Base-by-base conservation (phyloP, 345 rosid genomes). In the Noccaea bulbosa region DNA sequence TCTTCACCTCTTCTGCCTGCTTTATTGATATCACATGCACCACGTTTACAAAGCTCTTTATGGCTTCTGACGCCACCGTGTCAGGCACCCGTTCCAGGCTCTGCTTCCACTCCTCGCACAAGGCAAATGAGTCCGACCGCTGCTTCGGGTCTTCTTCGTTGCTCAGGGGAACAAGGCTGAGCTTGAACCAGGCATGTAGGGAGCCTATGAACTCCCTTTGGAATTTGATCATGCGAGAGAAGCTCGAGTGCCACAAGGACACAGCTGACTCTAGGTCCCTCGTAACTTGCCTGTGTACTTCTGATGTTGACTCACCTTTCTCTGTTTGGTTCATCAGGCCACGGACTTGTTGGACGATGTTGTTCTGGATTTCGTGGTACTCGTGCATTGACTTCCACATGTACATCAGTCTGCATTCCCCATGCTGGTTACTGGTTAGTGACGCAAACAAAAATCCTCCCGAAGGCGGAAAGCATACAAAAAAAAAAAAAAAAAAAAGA, bases 371-470 rank as follows among this genome's bases (percentile, higher is more conserved):
- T 75, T 90, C 96, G 66, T 93, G 98, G 81, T 75, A 83, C 69
- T 86, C 88, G 67, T 93, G 83, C 98, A 90, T 90, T 33, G 89
- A 83, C 71, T 62, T 85, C 98, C 98, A 93, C 98, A 93, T 90
- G 75, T 86, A 88, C 98, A 86, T 87, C 69, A 90, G 83, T 69
- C 98, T 93, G 92, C 77, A 81, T 69, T 59, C 20, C 20, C 33
- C 48, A 43, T 43, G 47, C 8, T 44, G 8, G 14, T 34, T 27
- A 3, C 30, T 27, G 22, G 34, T 69, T 55, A 69, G 35, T 44
- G 53, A 67, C 44, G 8, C 59, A 32, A 16, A 54, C 35, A 27
- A 12, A 22, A 20, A 20, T 16, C 27, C 40, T 30, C 39, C 39
- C 24, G 10, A 20, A 20, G 2, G 22, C 22, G 22, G 22, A 20